phyloP scores from a whole-genome alignment of 2,329 filamentous ascomycete species.

The Ophiostoma perfectum region DNA sequence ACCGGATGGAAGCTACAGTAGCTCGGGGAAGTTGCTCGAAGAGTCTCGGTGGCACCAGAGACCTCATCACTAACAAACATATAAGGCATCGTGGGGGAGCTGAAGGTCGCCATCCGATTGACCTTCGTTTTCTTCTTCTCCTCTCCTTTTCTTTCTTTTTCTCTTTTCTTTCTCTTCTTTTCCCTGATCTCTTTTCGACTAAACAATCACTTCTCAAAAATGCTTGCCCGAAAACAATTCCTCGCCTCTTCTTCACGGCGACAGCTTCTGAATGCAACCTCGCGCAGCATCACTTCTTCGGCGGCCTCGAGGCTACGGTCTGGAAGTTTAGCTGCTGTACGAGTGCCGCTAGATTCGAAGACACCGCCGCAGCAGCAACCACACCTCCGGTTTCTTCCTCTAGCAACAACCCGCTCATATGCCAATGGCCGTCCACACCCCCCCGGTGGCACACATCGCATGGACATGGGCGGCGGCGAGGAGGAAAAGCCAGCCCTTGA shows the following conservation, averaged over 20 bases:
- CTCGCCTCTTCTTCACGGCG: background rate
- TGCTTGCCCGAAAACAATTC: constrained; percentile 3
- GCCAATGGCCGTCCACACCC: constrained; percentile 74
- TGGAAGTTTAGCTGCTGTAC: background rate
- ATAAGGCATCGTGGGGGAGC: background rate
- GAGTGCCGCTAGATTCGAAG: background rate
- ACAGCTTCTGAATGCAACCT: constrained; percentile 10
- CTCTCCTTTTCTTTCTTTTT: background rate
- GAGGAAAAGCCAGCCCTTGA: constrained; percentile 82
- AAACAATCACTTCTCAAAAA: background rate
- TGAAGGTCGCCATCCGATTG: background rate
- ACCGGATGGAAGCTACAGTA: background rate
- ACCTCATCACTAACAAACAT: background rate
- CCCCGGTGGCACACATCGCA: constrained; percentile 86
- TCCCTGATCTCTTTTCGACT: background rate
- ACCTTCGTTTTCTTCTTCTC: background rate
- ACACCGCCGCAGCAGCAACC: background rate
- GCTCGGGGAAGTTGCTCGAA: constrained; percentile 14
- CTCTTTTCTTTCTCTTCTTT: background rate
- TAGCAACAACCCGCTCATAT: constrained; percentile 47
- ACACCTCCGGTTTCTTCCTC: constrained; percentile 34
- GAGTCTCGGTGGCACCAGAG: constrained; percentile 7
- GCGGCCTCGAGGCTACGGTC: background rate
- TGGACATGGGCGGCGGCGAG: constrained; percentile 73
- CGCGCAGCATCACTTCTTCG: background rate